A percentile compares a stretch with the other conserved stretches of the same genome.
phyloP scores from a whole-genome alignment of 805 yeast genomes.

The Kuraishia molischiana region DNA sequence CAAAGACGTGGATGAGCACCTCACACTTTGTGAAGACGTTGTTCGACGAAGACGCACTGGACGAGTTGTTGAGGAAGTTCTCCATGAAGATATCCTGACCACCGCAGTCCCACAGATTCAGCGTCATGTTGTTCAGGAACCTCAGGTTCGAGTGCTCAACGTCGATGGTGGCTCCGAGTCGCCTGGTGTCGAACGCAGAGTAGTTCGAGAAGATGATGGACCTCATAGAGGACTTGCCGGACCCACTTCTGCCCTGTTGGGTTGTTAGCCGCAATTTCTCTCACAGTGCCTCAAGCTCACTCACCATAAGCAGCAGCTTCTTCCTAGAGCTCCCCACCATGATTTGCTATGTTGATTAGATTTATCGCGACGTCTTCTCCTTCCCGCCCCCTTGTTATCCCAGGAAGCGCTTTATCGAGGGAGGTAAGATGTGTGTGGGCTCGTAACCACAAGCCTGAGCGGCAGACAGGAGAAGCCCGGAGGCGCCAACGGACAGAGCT shows the following conservation, averaged over 20 bases:
- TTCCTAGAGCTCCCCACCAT: slow-evolving; percentile 7
- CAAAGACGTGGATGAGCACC: slow-evolving; percentile 92
- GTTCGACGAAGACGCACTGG: slow-evolving; percentile 51
- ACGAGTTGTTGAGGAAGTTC: slow-evolving; percentile 43
- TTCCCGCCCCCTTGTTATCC: too few species aligned
- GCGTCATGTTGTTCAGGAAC: slow-evolving; percentile 89
- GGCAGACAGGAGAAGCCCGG: too few species aligned
- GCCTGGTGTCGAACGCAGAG: slow-evolving; percentile 91
- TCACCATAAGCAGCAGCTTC: slow-evolving; percentile 9
- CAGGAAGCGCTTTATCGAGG: too few species aligned
- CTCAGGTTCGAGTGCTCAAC: slow-evolving; percentile 96
- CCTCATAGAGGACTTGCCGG: slow-evolving; percentile 96
- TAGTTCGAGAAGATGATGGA: slow-evolving; percentile 92
- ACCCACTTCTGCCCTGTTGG: slow-evolving; percentile 82
- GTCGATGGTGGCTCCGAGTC: slow-evolving; percentile 95
- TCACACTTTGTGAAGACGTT: slow-evolving; percentile 94
- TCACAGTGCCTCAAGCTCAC: background rate
- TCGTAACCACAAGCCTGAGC: too few species aligned
- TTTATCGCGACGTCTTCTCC: too few species aligned
- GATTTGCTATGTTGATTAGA: background rate
- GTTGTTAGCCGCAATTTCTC: background rate
- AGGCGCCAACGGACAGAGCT: too few species aligned
- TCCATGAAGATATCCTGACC: slow-evolving; percentile 97
- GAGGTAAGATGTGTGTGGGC: too few species aligned
- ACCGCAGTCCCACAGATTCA: slow-evolving; percentile 97